Evolutionary conservation across 2,329 filamentous ascomycete genomes (phyloP), one percentile per base, ranked within the genome.

Genomic region (Dothideomycetes sp.): DNA sequence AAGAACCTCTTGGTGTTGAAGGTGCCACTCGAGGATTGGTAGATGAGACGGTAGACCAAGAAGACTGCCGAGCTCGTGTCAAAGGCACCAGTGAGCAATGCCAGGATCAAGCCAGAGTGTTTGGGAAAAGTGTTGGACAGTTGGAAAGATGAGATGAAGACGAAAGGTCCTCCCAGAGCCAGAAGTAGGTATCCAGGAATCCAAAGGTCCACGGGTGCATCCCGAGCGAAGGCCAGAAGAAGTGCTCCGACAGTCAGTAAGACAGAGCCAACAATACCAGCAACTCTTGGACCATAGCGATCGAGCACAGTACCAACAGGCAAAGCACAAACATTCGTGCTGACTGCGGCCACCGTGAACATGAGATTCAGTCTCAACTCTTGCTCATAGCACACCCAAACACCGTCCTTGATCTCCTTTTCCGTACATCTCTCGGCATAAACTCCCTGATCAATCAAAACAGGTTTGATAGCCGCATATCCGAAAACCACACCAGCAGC

Each of bases 281-380:
- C 83, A 4, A 84, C 70, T 41, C 82, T 74, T 11, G 88, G 88
- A 1, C 88, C 88, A 54, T 76, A 88, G 47, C 78, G 72, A 62
- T 94, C 88, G 16, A 94, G 73, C 31, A 94, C 81, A 3, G 84
- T 84, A 32, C 88, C 88, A 9, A 94, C 78, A 2, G 87, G 84
- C 5, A 94, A 70, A 10, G 88, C 87, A 28, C 79, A 84, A 10
- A 94, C 82, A 53, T 94, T 94, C 27, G 87, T 93, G 5, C 76
- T 82, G 8, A 94, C 86, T 11, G 86, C 87, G 10, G 87, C 87
- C 28, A 87, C 74, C 5, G 86, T 93, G 68, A 94, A 94, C 84
- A 94, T 94, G 50, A 94, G 67, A 59, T 94, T 94, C 43, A 94
- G 71, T 45, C 68, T 58, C 41, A 76, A 57, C 50, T 75, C 73